Conservation (phyloP, 345 rosid species). For the Arabis hirsuta region DNA sequence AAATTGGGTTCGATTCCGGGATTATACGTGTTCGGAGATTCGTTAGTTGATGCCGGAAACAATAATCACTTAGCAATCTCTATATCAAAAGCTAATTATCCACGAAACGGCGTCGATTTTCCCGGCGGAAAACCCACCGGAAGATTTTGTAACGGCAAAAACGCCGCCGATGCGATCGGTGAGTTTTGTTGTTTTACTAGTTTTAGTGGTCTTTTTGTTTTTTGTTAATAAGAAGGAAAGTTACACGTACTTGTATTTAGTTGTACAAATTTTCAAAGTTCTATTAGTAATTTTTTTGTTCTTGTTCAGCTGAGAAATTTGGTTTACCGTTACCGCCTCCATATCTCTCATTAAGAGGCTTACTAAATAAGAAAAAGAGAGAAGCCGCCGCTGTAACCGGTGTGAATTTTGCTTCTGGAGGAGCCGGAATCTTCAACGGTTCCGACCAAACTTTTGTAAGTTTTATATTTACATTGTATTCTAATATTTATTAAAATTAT, state of each 20-base stretch:
- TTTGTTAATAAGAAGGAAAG: no score
- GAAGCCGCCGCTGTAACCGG: slow-evolving; percentile 45
- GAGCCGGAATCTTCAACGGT: slow-evolving; percentile 68
- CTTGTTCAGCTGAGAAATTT: slow-evolving; percentile 60
- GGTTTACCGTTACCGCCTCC: slow-evolving; percentile 66
- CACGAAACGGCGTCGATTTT: slow-evolving; percentile 60
- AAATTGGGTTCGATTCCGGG: slow-evolving; percentile 48
- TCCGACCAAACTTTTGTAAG: slow-evolving; percentile 56
- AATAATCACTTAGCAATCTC: slow-evolving; percentile 53
- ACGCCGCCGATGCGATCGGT: slow-evolving; percentile 56
- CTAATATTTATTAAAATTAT: neutral
- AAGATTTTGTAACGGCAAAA: slow-evolving; percentile 67
- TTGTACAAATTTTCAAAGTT: no score
- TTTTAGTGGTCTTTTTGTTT: no score
- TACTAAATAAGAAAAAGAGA: slow-evolving; percentile 14
- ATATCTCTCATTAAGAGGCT: slow-evolving; percentile 49
- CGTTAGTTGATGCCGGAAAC: slow-evolving; percentile 63
- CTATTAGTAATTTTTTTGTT: neutral
- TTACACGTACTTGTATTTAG: no score
- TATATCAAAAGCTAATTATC: slow-evolving; percentile 52
- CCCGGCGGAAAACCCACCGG: slow-evolving; percentile 56
- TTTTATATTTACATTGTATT: neutral
- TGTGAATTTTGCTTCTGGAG: slow-evolving; percentile 71
- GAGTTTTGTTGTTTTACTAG: slow-evolving; percentile 1
- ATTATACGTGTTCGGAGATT: slow-evolving; percentile 61